Percentiles rank a stretch among this genome's conserved stretches.
Evolutionary conservation across 164 flowering plant species (phyloP).

Genomic region (Annona squamosa): DNA sequence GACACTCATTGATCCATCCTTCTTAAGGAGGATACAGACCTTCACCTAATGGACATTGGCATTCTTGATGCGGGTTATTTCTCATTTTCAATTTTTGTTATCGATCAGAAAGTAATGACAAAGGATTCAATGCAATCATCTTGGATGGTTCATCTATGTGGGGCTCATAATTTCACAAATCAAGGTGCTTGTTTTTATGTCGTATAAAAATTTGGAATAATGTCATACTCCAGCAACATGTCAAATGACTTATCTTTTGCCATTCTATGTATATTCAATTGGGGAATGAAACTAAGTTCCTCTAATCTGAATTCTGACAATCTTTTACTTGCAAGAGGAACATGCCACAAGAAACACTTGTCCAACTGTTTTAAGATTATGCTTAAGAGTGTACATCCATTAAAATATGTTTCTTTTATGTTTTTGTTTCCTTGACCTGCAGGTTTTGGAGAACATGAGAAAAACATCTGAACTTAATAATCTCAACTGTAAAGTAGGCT

Average conservation of each 20-base stretch:
- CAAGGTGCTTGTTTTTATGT: too few species aligned
- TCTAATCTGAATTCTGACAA: too few species aligned
- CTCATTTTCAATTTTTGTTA: not conserved
- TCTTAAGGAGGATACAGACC: not conserved
- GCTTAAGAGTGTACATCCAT: not conserved
- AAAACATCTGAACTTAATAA: constrained; percentile 53
- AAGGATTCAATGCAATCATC: not conserved
- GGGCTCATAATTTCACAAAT: not conserved
- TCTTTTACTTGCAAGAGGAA: too few species aligned
- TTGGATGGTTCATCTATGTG: not conserved
- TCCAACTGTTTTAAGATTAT: too few species aligned
- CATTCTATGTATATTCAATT: too few species aligned
- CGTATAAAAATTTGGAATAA: too few species aligned
- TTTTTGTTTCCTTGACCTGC: constrained; percentile 15
- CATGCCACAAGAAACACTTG: too few species aligned
- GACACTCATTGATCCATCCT: too few species aligned
- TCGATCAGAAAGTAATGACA: not conserved
- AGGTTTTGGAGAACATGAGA: constrained; percentile 84
- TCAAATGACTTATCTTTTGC: too few species aligned
- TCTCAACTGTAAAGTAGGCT: constrained; percentile 56
- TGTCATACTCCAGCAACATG: too few species aligned
- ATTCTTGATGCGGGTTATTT: not conserved
- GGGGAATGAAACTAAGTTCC: too few species aligned
- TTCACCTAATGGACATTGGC: not conserved
- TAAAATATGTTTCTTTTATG: not conserved